Conservation (phyloP, 176 grass and related monocot genomes). For the Stipa capillata region DNA sequence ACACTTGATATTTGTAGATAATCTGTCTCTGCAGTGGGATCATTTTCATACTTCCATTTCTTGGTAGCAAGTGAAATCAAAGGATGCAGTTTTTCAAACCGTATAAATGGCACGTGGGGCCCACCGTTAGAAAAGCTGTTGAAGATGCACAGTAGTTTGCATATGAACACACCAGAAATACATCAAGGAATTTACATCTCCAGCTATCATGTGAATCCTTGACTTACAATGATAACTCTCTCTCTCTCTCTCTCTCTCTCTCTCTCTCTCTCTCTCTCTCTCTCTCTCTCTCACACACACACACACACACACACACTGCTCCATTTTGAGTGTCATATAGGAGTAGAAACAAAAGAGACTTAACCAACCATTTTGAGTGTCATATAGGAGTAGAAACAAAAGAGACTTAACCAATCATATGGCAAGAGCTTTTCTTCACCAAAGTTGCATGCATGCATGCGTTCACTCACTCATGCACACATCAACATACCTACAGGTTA, state of each 20-base stretch:
- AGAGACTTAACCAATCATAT: constrained; percentile 19
- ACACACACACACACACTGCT: not conserved
- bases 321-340: constrained; percentile 6
- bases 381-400: constrained; percentile 3
- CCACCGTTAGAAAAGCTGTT: not conserved
- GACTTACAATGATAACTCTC: not conserved
- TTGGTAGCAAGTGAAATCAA: not conserved
- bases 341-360: not conserved
- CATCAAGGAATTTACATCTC: not conserved
- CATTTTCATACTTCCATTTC: constrained; percentile 16
- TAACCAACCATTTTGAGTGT: constrained; percentile 18
- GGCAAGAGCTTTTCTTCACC: constrained; percentile 13
- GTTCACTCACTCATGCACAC: constrained; percentile 24
- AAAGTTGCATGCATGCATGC: constrained; percentile 36
- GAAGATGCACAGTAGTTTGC: not conserved
- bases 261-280: not conserved
- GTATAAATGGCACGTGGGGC: not conserved
- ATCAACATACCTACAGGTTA: not conserved
- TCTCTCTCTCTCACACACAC: not conserved
- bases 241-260: not conserved
- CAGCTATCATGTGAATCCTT: not conserved
- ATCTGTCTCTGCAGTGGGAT: not conserved
- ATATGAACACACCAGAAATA: not conserved
- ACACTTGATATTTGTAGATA: not conserved
- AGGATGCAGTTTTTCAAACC: constrained; percentile 20